Evolutionary conservation across 148 eudicot species (phyloP), one percentile per base, ranked within the genome.

Genomic region (Rheum nobile): DNA sequence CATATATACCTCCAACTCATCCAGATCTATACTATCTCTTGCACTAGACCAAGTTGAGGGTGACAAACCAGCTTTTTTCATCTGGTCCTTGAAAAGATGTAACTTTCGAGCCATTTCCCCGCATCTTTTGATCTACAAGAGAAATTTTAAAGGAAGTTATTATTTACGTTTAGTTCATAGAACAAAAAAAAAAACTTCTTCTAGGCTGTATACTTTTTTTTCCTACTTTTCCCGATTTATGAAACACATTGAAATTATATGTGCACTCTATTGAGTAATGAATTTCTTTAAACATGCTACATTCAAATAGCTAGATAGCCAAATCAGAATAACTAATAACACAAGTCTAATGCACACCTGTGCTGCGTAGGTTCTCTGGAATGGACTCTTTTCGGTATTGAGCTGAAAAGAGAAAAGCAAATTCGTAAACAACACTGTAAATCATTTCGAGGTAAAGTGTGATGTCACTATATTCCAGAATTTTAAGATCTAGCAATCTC

Each of bases 341-440:
- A 29, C 13, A 59, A 61, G 68, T 31, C 38, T 61, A 61, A 72
- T 72, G 79, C 78, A 43, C 76, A 92, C 97, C 97, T 92, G 96
- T 80, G 90, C 82, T 72, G 97, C 97, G 83, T 85, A 92, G 1
- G 91, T 92, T 76, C 93, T 80, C 85, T 87, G 97, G 78, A 92
- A 92, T 2, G 96, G 96, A 82, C 97, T 92, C 87, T 90, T 92
- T 43, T 88, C 96, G 48, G 86, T 75, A 74, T 92, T 92, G 9
- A 90, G 96, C 97, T 92, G 91, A 44, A 77, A 57, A 13, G 72
- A 22, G 46, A 75, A n/a, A 73, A 47, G 70, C 39, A 65, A 32
- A 19, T 34, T 65, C 70, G 28, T 39, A 26, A 76, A 16, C 13
- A 24, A 50, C 14, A 50, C 1, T 55, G 2, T n/a, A n/a, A n/a